Evolutionary conservation across 352 stramenopile species (phyloP).

Genomic region (Hyaloperonospora brassicae): DNA sequence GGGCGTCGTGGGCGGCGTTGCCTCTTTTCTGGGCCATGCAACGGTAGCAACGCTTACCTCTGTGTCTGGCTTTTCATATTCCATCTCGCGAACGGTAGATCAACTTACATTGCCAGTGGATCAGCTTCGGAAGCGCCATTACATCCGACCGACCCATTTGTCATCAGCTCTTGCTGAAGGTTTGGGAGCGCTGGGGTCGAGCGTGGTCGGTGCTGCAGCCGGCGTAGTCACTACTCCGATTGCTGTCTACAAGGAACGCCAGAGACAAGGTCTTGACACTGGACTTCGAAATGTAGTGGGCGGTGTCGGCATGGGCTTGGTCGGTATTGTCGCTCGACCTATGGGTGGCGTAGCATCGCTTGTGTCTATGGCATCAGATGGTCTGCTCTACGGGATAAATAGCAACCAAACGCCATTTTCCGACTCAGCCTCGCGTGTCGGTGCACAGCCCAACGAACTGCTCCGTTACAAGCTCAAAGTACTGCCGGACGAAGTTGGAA

Average conservation of each 20-base stretch:
- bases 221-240: constrained; percentile 74
- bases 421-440: constrained; percentile 27
- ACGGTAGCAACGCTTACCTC: constrained; percentile 63
- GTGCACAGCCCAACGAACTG: constrained; percentile 54
- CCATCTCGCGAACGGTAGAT: constrained; percentile 73
- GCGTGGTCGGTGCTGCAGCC: constrained; percentile 64
- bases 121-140: constrained; percentile 53
- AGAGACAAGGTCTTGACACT: constrained; percentile 47
- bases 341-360: constrained; percentile 73
- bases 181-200: constrained; percentile 61
- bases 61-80: constrained; percentile 74
- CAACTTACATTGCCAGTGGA: constrained; percentile 61
- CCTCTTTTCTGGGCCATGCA: constrained; percentile 66
- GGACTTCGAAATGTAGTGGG: constrained; percentile 59
- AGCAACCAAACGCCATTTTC: constrained; percentile 32
- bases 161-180: constrained; percentile 55
- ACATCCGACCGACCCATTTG: constrained; percentile 54
- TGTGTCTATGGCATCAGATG: constrained; percentile 69
- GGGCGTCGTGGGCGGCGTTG: constrained; percentile 53
- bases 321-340: constrained; percentile 68
- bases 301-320: constrained; percentile 68
- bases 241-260: constrained; percentile 61
- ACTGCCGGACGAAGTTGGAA: constrained; percentile 37
- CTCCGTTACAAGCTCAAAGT: constrained; percentile 78
- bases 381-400: constrained; percentile 54